Conservation (phyloP, 176 grass and related monocot species). For the Neostapfia colusana region DNA sequence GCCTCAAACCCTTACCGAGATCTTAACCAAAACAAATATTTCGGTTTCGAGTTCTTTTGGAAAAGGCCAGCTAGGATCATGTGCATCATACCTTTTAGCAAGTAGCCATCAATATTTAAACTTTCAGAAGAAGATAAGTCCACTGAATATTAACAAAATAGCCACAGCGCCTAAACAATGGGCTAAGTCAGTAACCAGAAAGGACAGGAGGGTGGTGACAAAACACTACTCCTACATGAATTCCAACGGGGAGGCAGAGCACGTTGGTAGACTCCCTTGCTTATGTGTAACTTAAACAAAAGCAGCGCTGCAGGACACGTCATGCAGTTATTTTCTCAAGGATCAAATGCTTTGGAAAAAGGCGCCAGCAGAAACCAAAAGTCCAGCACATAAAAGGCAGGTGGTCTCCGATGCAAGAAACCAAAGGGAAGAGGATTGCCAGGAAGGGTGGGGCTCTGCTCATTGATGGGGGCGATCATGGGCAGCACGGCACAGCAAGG, state of each 20-base stretch:
- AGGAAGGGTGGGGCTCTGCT: constrained; percentile 34
- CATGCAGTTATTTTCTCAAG: constrained; percentile 40
- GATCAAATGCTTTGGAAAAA: constrained; percentile 40
- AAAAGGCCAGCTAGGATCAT: constrained; percentile 41
- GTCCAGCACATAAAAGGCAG: constrained; percentile 52
- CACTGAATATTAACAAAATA: constrained; percentile 39
- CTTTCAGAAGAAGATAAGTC: constrained; percentile 38
- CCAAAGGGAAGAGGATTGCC: constrained; percentile 25
- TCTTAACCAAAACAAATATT: constrained; percentile 2
- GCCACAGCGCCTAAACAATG: constrained; percentile 31
- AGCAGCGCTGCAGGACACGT: constrained; percentile 35
- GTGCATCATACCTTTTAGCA: constrained; percentile 35
- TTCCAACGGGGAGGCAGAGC: constrained; percentile 22
- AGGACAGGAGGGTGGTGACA: constrained; percentile 28
- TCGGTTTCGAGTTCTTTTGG: not conserved
- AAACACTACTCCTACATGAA: constrained; percentile 22
- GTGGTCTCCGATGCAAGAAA: constrained; percentile 48
- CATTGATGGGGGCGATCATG: constrained; percentile 33
- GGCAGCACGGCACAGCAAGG: constrained; percentile 41
- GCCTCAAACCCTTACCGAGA: constrained; percentile 9
- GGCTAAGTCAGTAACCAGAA: constrained; percentile 19
- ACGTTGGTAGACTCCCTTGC: constrained; percentile 19
- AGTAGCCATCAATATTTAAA: constrained; percentile 24
- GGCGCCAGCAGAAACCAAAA: constrained; percentile 33
- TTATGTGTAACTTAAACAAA: constrained; percentile 41